Evolutionary conservation across 2,329 filamentous ascomycete species (phyloP), one percentile per base, ranked within the genome.

Genomic region (Talaromyces sp.): DNA sequence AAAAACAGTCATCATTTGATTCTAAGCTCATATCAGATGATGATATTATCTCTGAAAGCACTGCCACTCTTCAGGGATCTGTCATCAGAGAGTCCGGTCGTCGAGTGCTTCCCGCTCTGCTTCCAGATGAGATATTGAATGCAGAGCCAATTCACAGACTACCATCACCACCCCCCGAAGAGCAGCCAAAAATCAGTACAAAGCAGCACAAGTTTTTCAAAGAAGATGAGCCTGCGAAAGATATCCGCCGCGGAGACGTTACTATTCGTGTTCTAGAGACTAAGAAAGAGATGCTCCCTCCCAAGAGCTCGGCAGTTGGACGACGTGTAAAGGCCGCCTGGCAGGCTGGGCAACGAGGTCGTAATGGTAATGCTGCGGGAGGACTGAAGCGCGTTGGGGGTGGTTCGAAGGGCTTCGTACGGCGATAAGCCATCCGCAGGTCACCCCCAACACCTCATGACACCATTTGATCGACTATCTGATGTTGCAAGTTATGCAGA

Each of bases 121-220:
- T 86, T 39, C 84, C 84, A 5, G 79, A 81, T 60, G 81, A 83
- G 27, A 80, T 86, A 49, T 73, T 86, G 58, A 81, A 81, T 60
- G 78, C 79, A 14, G 79, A 80, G 31, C 81, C 81, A 24, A 74
- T 77, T 35, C 71, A 72, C 10, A 76, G 81, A 27, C 79, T 81
- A 5, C 80, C 80, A 2, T 83, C 80, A 0, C 81, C 80, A 4
- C 80, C 81, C 1, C 73, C 73, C 3, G 75, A 80, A 10, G 60
- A 67, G 7, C 52, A 66, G 13, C 72, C 68, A 5, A 72, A 72
- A 43, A 75, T 74, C 60, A 41, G 10, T 16, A 68, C 81, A 10
- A 82, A 77, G 57, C 82, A 81, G 65, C 75, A 83, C 63, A 80
- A 80, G 63, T 83, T 85, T 65, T 72, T 84, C 31, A 82, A 84